Conservation (phyloP, 345 rosid species). For the Lepidium sativum region DNA sequence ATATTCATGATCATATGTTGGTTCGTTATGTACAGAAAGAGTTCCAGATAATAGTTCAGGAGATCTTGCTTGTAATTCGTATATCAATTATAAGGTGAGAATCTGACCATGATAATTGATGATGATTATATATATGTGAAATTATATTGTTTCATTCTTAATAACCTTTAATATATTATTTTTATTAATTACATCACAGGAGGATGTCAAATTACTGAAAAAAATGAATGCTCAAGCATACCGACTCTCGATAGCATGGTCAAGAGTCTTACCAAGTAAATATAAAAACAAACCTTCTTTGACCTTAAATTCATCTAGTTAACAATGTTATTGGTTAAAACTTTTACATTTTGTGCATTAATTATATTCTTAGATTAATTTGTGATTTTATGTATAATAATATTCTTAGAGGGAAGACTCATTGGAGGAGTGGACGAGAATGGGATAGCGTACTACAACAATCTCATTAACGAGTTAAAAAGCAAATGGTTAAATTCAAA, state of each 20-base stretch:
- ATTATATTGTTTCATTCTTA: too few species aligned
- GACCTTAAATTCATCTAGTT: too few species aligned
- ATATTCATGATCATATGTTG: too few species aligned
- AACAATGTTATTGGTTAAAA: too few species aligned
- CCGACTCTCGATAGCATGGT: conserved; percentile 27
- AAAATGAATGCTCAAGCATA: not conserved
- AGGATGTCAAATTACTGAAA: not conserved
- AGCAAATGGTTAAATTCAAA: not conserved
- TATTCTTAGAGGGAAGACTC: conserved; percentile 32
- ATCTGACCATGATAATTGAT: not conserved
- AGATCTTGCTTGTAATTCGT: conserved; percentile 10
- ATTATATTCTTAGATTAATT: not conserved
- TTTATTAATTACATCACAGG: too few species aligned
- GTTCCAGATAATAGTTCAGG: conserved; percentile 3
- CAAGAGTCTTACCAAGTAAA: conserved; percentile 41
- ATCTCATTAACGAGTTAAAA: conserved; percentile 30
- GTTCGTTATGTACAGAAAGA: not conserved
- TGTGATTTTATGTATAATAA: not conserved
- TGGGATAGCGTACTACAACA: conserved; percentile 40
- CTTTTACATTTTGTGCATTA: too few species aligned
- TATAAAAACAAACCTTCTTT: too few species aligned
- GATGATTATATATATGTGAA: not conserved
- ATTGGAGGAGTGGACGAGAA: conserved; percentile 33
- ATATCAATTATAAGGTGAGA: conserved; percentile 5
- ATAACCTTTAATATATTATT: too few species aligned